phyloP scores from a whole-genome alignment of 306 rosid species.

The Cicer arietinum region DNA sequence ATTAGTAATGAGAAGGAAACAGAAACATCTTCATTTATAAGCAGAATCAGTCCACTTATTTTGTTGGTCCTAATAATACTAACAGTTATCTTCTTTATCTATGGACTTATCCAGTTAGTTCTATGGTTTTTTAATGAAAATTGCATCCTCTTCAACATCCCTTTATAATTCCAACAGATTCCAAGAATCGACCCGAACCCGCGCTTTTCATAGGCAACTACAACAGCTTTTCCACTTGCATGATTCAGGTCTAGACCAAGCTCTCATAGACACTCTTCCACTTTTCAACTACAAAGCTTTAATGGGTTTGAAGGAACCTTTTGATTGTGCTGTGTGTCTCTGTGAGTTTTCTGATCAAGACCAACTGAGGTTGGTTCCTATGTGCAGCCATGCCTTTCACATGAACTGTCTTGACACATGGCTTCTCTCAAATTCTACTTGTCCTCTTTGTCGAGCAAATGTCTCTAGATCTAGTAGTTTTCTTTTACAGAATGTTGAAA shows the following conservation, averaged over 20 bases:
- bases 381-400: slow-evolving; percentile 89
- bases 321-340: slow-evolving; percentile 88
- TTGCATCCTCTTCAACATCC: slow-evolving; percentile 52
- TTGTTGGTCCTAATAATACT: slow-evolving; percentile 68
- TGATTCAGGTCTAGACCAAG: slow-evolving; percentile 80
- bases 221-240: slow-evolving; percentile 81
- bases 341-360: slow-evolving; percentile 69
- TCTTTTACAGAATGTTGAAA: slow-evolving; percentile 47
- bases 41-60: slow-evolving; percentile 68
- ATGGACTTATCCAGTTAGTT: slow-evolving; percentile 68
- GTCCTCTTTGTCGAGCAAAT: slow-evolving; percentile 85
- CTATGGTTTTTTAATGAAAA: slow-evolving; percentile 62
- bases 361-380: slow-evolving; percentile 76
- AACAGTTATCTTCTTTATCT: slow-evolving; percentile 72
- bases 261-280: slow-evolving; percentile 73
- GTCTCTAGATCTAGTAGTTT: slow-evolving; percentile 41
- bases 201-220: slow-evolving; percentile 78
- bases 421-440: slow-evolving; percentile 86
- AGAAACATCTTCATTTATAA: slow-evolving; percentile 52
- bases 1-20: slow-evolving; percentile 44
- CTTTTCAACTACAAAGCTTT: slow-evolving; percentile 68
- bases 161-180: slow-evolving; percentile 60
- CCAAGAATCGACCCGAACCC: slow-evolving; percentile 55
- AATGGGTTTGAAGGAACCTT: slow-evolving; percentile 70
- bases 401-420: slow-evolving; percentile 80